phyloP scores from a whole-genome alignment of 257 asterid genomes.

The Solanum chmielewskii region DNA sequence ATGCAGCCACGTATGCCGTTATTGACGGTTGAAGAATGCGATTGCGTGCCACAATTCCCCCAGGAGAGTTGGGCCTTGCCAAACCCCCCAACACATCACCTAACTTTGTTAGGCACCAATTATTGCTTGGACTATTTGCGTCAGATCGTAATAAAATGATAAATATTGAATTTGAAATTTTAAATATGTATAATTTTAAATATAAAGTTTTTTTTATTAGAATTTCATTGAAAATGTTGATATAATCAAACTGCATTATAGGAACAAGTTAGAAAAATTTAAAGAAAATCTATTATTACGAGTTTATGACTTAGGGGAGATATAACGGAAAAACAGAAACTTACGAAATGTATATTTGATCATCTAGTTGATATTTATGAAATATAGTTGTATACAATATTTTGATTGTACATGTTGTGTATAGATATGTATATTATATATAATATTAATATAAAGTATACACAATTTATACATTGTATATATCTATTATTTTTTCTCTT shows the following conservation, averaged over 20 bases:
- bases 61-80: background rate
- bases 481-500: background rate
- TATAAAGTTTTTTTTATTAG: background rate
- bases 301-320: background rate
- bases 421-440: too few relatives aligned
- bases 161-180: too few relatives aligned
- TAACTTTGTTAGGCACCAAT: background rate
- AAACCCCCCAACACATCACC: background rate
- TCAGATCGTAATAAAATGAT: background rate
- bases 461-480: background rate
- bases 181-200: background rate
- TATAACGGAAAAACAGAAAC: background rate
- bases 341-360: too few relatives aligned
- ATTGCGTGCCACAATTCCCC: background rate
- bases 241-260: background rate
- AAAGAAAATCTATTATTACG: too few relatives aligned
- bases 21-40: background rate
- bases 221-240: background rate
- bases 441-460: too few relatives aligned
- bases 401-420: background rate
- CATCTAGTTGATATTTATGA: too few relatives aligned
- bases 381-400: background rate
- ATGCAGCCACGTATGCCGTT: background rate
- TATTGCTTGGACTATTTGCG: background rate
- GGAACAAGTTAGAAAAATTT: too few relatives aligned